Evolutionary conservation across 176 grass and related monocot species (phyloP).

Genomic region (Tillandsia fasciculata): DNA sequence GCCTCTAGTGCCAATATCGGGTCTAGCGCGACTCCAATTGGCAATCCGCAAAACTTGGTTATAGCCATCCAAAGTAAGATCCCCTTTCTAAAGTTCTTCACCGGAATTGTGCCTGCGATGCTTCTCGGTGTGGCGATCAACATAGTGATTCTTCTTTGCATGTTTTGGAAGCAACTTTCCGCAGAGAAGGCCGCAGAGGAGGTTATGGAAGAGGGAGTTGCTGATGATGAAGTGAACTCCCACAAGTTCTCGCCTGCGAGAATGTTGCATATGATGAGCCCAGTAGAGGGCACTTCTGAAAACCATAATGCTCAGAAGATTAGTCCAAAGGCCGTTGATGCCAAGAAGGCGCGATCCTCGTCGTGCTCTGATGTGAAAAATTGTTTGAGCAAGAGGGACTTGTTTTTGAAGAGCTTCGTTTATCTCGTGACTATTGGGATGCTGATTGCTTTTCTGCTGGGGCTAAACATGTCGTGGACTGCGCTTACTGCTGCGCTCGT

Average conservation of each 20-base stretch:
- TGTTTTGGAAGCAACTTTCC: constrained; percentile 58
- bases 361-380: constrained; percentile 26
- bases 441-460: constrained; percentile 53
- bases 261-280: too few species aligned
- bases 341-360: constrained; percentile 21
- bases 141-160: constrained; percentile 41
- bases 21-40: constrained; percentile 69
- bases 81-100: constrained; percentile 51
- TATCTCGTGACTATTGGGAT: constrained; percentile 68
- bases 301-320: too few species aligned
- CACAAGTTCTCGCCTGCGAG: not conserved
- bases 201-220: constrained; percentile 21
- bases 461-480: constrained; percentile 92
- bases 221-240: constrained; percentile 55
- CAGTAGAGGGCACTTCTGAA: too few species aligned
- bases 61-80: constrained; percentile 86
- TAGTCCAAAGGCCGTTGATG: constrained; percentile 2
- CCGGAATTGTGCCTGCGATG: constrained; percentile 63
- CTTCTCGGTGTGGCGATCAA: constrained; percentile 55
- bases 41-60: constrained; percentile 92
- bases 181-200: constrained; percentile 38
- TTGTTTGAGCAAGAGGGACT: constrained; percentile 29
- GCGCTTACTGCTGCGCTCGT: constrained; percentile 86
- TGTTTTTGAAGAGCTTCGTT: constrained; percentile 52
- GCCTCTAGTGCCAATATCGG: constrained; percentile 87